Evolutionary conservation across 176 grass and related monocot genomes (phyloP), one percentile per base, ranked within the genome.

Genomic region (Avena sativa): DNA sequence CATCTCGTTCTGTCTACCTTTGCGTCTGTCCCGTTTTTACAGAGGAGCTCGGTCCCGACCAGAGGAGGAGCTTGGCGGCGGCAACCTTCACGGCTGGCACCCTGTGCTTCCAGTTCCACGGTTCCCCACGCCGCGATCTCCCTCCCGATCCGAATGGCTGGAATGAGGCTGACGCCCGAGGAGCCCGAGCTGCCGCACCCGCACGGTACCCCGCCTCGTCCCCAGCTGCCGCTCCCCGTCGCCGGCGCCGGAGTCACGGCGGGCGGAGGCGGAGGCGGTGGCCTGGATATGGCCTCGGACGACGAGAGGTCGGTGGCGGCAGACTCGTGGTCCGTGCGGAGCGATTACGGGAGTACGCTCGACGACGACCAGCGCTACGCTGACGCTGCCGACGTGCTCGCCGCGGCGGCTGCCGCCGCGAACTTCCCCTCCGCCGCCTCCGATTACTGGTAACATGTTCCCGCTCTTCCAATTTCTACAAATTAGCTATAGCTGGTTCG

Each of bases 361-460:
- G 97, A 99, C 85, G 97, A 99, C 80, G 97, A 99, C 17, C 97
- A 99, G 89, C 97, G 94, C 72, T 95, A 99, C 68, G 92, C 87
- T 30, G 94, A 99, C 63, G 92, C 97, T 8, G 92, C 91, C 7
- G 97, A 95, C 14, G 81, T 91, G 65, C 87, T 95, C 47, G 85
- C 89, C 14, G 81, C 87, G 4, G 69, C 90, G 8, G 30, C 87
- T 4, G 74, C 90, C 53, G 84, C 92, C 14, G 83, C 79, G 53
- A 94, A 93, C 77, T 96, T 94, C 89, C 97, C 94, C 52, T 90
- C 91, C 32, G 84, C 89, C 1, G 92, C 92, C 12, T 99, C 94
- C 49, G 97, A 99, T 89, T 99, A 96, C 87, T 89, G 94, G 97
- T 99, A 69, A 55, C 1, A 55, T 14, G 14, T 36, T 63, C 81